Evolutionary conservation across 2,329 filamentous ascomycete genomes (phyloP), one percentile per base, ranked within the genome.

Genomic region (Raffaelea deltoideospora): DNA sequence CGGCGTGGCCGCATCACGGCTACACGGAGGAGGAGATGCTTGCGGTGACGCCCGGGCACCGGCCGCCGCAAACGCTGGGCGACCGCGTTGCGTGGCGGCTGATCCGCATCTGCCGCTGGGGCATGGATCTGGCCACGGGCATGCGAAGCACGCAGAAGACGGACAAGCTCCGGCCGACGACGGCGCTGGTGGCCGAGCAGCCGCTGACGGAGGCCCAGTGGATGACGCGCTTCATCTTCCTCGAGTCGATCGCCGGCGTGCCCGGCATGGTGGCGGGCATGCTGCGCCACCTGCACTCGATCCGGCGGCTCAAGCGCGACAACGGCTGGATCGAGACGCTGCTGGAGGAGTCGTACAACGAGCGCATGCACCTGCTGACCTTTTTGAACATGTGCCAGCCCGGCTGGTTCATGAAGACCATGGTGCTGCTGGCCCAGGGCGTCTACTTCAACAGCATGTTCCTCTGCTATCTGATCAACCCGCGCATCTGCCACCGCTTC

Each of bases 391-490:
- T 90, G 65, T 76, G 76, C 38, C 71, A 86, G 46, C 83, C 83
- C 4, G 80, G 80, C 35, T 69, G 65, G 58, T 95, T 96, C 58
- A 76, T 98, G 56, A 93, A 84, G 44, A 57, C 85, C 39, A 83
- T 94, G 75, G 85, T 96, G 38, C 71, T 96, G 28, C 85, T 78
- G 10, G 87, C 88, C 0, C 88, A 96, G 56, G 90, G 88, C 28
- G 83, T 96, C 48, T 96, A 93, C 67, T 95, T 93, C 71, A 98
- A 98, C 60, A 72, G 76, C 45, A 73, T 96, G 54, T 96, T 98
- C 67, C 41, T 94, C 43, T 70, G 79, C 33, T 96, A 96, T 59
- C 75, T 98, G 24, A 51, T 94, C 41, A 85, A 79, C 2, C 88
- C 90, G 7, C 76, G 78, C 42, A 88, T 84, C 44, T 88, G 83